Percentiles rank a stretch among this genome's conserved stretches.
These are phyloP conservation scores for Irpex sp. DNA, from an alignment of 1,284 basidiomycete genomes.

Conservation along the genomic window DNA sequence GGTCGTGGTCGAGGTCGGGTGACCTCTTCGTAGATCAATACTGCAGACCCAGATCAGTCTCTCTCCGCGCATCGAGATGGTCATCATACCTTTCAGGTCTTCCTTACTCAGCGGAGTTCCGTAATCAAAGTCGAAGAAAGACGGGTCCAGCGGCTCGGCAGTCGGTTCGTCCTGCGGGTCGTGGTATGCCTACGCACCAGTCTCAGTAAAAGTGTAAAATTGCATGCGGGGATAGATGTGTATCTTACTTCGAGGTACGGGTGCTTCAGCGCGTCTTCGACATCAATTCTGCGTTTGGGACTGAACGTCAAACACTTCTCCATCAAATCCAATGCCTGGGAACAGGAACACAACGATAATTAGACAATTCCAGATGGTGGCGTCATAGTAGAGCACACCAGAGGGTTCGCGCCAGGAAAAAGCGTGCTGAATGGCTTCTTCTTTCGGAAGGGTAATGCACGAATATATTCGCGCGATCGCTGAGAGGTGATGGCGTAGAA, in stretches of 20 bases:
- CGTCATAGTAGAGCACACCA: constrained; percentile 31
- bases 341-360: not conserved
- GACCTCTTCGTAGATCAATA: constrained; percentile 59
- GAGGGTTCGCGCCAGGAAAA: constrained; percentile 79
- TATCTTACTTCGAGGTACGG: constrained; percentile 77
- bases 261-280: constrained; percentile 85
- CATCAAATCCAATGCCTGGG: constrained; percentile 79
- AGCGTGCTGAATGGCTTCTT: constrained; percentile 72
- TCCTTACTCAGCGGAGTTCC: constrained; percentile 64
- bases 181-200: constrained; percentile 68
- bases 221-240: not conserved
- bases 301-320: constrained; percentile 90
- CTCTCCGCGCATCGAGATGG: constrained; percentile 29
- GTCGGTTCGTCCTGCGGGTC: constrained; percentile 86
- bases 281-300: constrained; percentile 86
- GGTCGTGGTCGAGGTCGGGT: constrained; percentile 21
- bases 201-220: not conserved
- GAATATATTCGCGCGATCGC: constrained; percentile 87
- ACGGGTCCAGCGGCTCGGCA: constrained; percentile 74
- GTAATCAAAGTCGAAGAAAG: constrained; percentile 88
- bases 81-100: constrained; percentile 56
- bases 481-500: constrained; percentile 88
- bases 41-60: constrained; percentile 22
- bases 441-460: constrained; percentile 88
- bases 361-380: not conserved